Evolutionary conservation across 345 rosid genomes (phyloP).

Genomic region (Nephelium lappaceum): DNA sequence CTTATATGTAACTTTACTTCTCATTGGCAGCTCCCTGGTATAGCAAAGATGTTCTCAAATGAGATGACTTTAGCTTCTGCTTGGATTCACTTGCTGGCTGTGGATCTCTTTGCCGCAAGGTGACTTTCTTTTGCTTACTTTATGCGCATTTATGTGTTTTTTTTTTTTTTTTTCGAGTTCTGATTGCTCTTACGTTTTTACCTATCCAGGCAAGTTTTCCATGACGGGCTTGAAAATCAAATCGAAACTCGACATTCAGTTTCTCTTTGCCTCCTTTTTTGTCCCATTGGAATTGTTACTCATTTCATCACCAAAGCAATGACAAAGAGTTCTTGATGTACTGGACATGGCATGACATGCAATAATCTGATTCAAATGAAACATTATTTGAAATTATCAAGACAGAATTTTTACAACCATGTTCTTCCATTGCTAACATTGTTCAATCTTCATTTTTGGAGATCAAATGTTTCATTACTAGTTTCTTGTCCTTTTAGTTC

Average conservation of each 20-base stretch:
- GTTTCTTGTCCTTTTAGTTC: not conserved
- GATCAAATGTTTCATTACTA: constrained; percentile 1
- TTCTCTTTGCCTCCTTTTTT: constrained; percentile 83
- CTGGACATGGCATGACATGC: constrained; percentile 3
- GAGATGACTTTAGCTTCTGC: constrained; percentile 92
- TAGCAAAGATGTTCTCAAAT: constrained; percentile 81
- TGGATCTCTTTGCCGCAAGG: constrained; percentile 97
- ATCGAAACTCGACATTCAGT: constrained; percentile 91
- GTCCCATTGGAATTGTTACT: constrained; percentile 74
- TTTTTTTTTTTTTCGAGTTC: not conserved
- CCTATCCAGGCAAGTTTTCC: constrained; percentile 73
- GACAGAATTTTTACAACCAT: not conserved
- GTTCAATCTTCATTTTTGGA: not conserved
- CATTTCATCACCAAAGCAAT: constrained; percentile 77
- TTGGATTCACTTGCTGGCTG: constrained; percentile 87
- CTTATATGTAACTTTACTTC: not conserved
- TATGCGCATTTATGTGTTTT: not conserved
- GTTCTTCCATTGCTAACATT: not conserved
- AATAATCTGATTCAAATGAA: not conserved
- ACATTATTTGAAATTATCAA: constrained; percentile 11
- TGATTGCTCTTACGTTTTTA: constrained; percentile 10
- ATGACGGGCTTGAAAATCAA: constrained; percentile 71
- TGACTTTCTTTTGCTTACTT: constrained; percentile 14
- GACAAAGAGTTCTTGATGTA: constrained; percentile 33
- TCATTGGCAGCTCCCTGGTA: constrained; percentile 66